A percentile compares a stretch with the other conserved stretches of the same genome.
Conservation (phyloP, 2,329 filamentous ascomycete species). For the Diaporthe longicolla region DNA sequence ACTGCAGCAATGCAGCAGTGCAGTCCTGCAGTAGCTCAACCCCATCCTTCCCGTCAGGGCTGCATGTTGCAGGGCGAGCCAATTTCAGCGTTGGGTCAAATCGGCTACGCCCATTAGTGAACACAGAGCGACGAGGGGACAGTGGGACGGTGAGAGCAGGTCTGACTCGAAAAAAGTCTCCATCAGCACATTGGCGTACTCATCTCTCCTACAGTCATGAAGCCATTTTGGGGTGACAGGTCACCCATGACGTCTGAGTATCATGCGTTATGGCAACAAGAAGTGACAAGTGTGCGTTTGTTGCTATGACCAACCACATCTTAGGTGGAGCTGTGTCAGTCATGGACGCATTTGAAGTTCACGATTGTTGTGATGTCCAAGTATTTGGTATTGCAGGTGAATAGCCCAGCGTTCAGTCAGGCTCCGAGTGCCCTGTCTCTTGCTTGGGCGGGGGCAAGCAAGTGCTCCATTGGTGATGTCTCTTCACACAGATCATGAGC, state of each 20-base stretch:
- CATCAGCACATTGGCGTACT: background rate
- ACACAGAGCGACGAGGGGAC: background rate
- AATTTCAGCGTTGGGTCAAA: background rate
- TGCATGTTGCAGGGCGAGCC: background rate
- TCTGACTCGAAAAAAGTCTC: background rate
- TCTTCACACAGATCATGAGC: background rate
- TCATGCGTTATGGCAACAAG: background rate
- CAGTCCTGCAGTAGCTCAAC: background rate
- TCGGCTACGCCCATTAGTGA: background rate
- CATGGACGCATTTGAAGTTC: background rate
- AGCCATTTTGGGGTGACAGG: background rate
- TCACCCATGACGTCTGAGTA: background rate
- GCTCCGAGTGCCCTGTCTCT: background rate
- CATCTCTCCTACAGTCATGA: background rate
- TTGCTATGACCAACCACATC: too few species aligned
- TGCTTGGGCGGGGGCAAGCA: background rate
- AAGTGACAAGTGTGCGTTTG: background rate
- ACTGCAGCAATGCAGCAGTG: background rate
- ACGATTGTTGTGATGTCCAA: background rate
- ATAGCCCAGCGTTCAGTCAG: background rate
- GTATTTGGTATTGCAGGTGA: background rate
- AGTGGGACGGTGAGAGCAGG: background rate
- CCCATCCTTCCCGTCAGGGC: background rate
- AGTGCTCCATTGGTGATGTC: background rate
- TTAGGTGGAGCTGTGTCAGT: too few species aligned